Conservation (phyloP, 805 yeast species). For the Candida stauntonica region DNA sequence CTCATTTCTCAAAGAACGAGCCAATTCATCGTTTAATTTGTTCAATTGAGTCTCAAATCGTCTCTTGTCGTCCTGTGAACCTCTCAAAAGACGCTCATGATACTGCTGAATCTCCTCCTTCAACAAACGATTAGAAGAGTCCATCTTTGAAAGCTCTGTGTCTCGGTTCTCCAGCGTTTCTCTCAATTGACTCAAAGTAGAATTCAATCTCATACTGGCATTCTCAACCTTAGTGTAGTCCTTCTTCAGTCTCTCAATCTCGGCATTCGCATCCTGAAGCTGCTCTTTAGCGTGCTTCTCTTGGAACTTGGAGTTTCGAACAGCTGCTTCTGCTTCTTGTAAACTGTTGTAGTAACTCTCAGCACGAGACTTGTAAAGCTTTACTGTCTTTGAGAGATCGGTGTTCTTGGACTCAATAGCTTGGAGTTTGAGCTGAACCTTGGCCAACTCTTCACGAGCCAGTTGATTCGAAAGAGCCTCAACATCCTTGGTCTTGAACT, state of each 20-base stretch:
- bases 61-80: constrained; percentile 37
- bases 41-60: constrained; percentile 46
- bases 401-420: constrained; percentile 50
- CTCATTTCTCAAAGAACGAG: constrained; percentile 55
- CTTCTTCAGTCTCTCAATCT: constrained; percentile 43
- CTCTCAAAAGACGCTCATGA: constrained; percentile 40
- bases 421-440: constrained; percentile 52
- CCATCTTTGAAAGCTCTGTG: constrained; percentile 47
- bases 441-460: constrained; percentile 36
- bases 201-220: constrained; percentile 47
- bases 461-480: constrained; percentile 22
- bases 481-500: constrained; percentile 14
- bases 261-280: constrained; percentile 43
- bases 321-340: constrained; percentile 74
- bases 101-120: constrained; percentile 54
- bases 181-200: constrained; percentile 47
- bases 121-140: constrained; percentile 44
- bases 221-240: constrained; percentile 54
- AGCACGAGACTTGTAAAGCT: constrained; percentile 64
- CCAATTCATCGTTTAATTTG: constrained; percentile 48
- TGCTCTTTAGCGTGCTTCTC: constrained; percentile 53
- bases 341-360: constrained; percentile 69
- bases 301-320: constrained; percentile 56
- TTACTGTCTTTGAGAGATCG: constrained; percentile 51
- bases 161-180: constrained; percentile 52